Base-by-base conservation (phyloP, 805 yeast genomes). In the Lipomyces yamanashiensis region DNA sequence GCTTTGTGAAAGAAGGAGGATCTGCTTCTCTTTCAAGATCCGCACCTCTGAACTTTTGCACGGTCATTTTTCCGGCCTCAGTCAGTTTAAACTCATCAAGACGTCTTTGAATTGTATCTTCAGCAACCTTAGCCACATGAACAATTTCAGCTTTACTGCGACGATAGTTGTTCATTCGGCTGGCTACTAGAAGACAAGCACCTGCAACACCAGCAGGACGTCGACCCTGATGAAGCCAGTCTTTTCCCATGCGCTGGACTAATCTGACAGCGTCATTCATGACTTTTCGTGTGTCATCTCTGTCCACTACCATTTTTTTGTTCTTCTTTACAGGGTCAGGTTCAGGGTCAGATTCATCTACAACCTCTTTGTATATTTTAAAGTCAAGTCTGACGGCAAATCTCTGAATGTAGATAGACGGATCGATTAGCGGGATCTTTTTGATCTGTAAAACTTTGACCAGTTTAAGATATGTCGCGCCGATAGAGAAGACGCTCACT, bases 201-300 rank as follows among this genome's bases (percentile, higher is more conserved):
- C 98, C 99, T 0, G 99, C 99, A 59, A 95, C 85, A 71, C 99
- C 99, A 0, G 99, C 98, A 0, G 99, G 99, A 67, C 98, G 82
- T 73, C 99, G 84, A 33, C 99, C 99, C 76, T 91, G 96, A 74
- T 87, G 90, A 70, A 95, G 89, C 98, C 98, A 95, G 73, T 95
- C 98, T 49, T 86, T 84, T 13, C 92, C 82, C 99, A 95, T 95
- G 69, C 97, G 81, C 73, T 86, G 90, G 0, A 97, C 96, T 23
- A 95, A 77, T 71, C 87, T 85, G 7, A 87, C 87, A 0, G 99
- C 98, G 75, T 95, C 99, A 64, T 83, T 84, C 51, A 90, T 87
- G 13, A 95, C 97, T 70, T 87, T 87, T 44, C 86, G 80, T 9
- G 72, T 67, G 51, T 71, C 73, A n/a, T 47, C 52, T 21, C 56